Base-by-base conservation (phyloP, 1,139 yeast species). In the Suhomyces terraborum region DNA sequence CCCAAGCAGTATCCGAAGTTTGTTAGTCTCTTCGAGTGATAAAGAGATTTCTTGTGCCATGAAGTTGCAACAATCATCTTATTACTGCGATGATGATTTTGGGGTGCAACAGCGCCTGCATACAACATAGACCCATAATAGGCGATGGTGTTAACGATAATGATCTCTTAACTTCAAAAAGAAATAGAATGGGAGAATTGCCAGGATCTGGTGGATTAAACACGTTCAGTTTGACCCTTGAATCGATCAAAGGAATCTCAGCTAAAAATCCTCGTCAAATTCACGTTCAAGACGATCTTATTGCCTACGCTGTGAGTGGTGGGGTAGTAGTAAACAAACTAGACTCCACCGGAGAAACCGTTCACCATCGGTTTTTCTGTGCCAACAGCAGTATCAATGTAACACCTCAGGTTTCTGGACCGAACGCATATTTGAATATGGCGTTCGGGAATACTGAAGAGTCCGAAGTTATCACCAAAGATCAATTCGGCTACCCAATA, bases 251-350 rank as follows among this genome's bases (percentile, higher is more conserved):
- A 4, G 75, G 73, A 4, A 60, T 67, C 2, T 66, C 75, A 1
- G 66, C 70, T 8, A 54, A 45, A 36, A 41, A 48, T 12, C 43
- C 61, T 6, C 54, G 55, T 29, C 68, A 73, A 33, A 65, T 79
- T 43, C 61, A 69, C 19, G 60, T 70, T 1, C 68, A 66, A 19
- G 73, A 63, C 9, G 62, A 72, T 46, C 43, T 64, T 5, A 52
- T 82, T 10, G 87, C 83, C 0, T 82, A 81, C 51, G 72, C 80
- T 2, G 85, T 85, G 4, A 81, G 88, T 36, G 85, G 86, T 6
- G 88, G 88, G 0, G 86, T 80, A 1, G 84, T 81, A 4, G 78
- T 80, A 4, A 61, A 76, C 32, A 52, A 57, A 20, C 42, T 72
- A 2, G 56, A 63, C 38, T 29, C 32, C 22, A 48, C 48, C 3